A percentile compares a stretch with the other conserved stretches of the same genome.
Conservation (phyloP, 495 filamentous ascomycete genomes). For the Aspergillus ostianus region DNA sequence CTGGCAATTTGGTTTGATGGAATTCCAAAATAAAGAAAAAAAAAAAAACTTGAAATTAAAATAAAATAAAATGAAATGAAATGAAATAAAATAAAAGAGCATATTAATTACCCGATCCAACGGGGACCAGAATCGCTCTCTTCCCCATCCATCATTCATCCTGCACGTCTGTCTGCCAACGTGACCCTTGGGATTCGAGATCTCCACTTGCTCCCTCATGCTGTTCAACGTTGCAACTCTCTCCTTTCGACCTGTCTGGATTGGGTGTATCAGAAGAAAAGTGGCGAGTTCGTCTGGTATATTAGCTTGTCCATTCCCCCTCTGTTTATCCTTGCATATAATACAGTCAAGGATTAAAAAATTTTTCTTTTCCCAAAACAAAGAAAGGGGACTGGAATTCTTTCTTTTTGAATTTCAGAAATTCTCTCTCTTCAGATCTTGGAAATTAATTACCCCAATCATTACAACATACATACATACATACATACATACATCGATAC, state of each 20-base stretch:
- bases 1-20: neutral
- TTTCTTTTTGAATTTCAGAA: neutral
- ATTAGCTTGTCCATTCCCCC: slow-evolving; percentile 1
- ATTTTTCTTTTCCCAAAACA: too few species aligned
- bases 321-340: slow-evolving; percentile 18
- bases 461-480: slow-evolving; percentile 1
- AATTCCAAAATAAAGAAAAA: neutral
- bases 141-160: slow-evolving; percentile 5
- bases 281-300: slow-evolving; percentile 14
- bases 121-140: slow-evolving; percentile 14
- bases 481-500: slow-evolving; percentile 8
- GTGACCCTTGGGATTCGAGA: slow-evolving; percentile 18
- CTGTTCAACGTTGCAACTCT: slow-evolving; percentile 12
- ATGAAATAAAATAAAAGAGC: slow-evolving; percentile 9
- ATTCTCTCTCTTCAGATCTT: neutral
- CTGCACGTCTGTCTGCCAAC: slow-evolving; percentile 16
- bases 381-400: neutral
- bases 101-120: slow-evolving; percentile 29
- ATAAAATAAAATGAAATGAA: slow-evolving; percentile 13
- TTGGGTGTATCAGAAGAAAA: slow-evolving; percentile 8
- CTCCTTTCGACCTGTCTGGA: neutral
- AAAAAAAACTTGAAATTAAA: slow-evolving; percentile 11
- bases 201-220: slow-evolving; percentile 16
- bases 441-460: neutral
- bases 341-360: slow-evolving; percentile 4